phyloP scores from a whole-genome alignment of 192 early-diverging fungal species.

The Coemansia umbellata region DNA sequence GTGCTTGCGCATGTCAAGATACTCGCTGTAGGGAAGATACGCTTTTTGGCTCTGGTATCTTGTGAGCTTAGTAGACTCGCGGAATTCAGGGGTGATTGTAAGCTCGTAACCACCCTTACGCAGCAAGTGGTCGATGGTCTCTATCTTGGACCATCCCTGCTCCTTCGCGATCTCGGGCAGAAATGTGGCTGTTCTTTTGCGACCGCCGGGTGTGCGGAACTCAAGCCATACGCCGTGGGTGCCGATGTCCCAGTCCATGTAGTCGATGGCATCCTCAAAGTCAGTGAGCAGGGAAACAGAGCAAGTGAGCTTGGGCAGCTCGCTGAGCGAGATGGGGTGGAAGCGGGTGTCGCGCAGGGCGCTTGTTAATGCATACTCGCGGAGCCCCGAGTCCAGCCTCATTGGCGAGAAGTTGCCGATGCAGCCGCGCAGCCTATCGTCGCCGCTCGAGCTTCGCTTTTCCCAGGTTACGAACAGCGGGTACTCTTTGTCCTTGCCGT shows the following conservation, averaged over 20 bases:
- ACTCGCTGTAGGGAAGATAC: conserved; percentile 68
- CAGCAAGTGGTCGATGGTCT: conserved; percentile 82
- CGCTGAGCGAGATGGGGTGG: conserved; percentile 62
- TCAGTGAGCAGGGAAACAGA: conserved; percentile 82
- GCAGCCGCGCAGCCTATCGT: conserved; percentile 73
- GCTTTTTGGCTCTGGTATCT: conserved; percentile 81
- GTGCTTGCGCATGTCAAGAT: conserved; percentile 29
- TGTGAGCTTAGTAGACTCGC: conserved; percentile 64
- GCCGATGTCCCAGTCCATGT: conserved; percentile 88
- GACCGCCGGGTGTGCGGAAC: conserved; percentile 55
- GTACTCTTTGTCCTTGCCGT: conserved; percentile 49
- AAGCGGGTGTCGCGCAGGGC: conserved; percentile 85
- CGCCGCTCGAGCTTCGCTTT: conserved; percentile 4
- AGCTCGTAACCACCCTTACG: conserved; percentile 78
- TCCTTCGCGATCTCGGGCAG: conserved; percentile 86
- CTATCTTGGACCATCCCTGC: conserved; percentile 84
- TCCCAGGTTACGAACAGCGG: conserved; percentile 49
- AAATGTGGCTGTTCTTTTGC: conserved; percentile 72
- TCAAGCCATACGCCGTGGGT: conserved; percentile 93
- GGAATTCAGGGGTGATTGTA: conserved; percentile 57
- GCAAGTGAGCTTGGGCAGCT: conserved; percentile 67
- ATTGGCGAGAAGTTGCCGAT: conserved; percentile 86
- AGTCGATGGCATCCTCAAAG: conserved; percentile 74
- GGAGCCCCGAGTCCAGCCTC: conserved; percentile 65
- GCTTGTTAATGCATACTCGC: conserved; percentile 78